phyloP scores from a whole-genome alignment of 805 yeast genomes.

The Saccharomycopsis sp. region DNA sequence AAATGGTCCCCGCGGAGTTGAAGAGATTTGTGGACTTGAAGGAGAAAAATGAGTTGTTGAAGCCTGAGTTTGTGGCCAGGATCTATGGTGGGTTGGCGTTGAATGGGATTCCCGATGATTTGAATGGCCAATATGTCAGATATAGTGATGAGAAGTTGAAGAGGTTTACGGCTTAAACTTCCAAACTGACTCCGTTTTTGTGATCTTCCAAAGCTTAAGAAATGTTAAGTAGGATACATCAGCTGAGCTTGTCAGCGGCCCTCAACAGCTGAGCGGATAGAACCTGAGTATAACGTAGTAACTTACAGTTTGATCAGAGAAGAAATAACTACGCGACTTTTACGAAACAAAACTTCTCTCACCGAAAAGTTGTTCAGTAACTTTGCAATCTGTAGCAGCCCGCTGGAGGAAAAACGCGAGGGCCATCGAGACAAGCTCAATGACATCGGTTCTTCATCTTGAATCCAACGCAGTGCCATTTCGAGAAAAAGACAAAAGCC shows the following conservation, averaged over 20 bases:
- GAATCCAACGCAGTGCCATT: no score
- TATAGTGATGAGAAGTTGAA: conserved; percentile 35
- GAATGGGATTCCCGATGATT: conserved; percentile 42
- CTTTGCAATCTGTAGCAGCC: conserved; percentile 16
- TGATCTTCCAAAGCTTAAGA: no score
- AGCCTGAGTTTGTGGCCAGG: conserved; percentile 64
- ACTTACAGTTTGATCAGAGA: no score
- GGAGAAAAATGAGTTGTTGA: conserved; percentile 44
- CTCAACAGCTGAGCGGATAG: no score
- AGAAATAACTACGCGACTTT: no score
- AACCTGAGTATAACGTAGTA: no score
- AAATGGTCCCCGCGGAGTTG: conserved; percentile 54
- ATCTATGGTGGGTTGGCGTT: conserved; percentile 60
- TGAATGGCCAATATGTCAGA: conserved; percentile 64
- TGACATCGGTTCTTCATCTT: no score
- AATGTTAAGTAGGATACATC: no score
- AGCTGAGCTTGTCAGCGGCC: no score
- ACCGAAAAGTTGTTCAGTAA: no score
- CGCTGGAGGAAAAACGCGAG: conserved; percentile 9
- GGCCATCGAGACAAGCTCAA: no score
- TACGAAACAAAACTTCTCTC: no score
- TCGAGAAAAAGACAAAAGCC: not conserved
- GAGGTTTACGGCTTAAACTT: not conserved
- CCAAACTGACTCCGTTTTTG: not conserved
- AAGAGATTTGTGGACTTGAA: conserved; percentile 59